Base-by-base conservation (phyloP, 139 green algal genomes). In the Marvania coccoides region DNA sequence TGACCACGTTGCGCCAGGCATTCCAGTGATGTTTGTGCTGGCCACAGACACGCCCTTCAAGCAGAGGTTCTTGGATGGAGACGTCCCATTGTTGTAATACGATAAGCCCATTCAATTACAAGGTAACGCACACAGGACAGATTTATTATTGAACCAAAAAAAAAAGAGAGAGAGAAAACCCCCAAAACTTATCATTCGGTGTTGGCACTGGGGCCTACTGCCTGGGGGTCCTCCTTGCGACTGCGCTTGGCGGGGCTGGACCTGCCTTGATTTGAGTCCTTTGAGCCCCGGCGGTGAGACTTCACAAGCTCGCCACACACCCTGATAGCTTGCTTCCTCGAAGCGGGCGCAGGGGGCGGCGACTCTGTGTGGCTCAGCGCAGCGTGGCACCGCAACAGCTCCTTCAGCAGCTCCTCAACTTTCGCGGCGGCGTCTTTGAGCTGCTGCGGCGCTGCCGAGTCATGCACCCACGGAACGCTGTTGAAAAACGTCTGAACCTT, bases 1-100 rank as follows among this genome's bases (percentile, higher is more conserved):
- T 12, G 86, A 86, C 31, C 78, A 86, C 59, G 75, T 94, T 7
- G 66, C 92, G 8, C 78, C 89, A 23, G 89, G 89, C 13, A 58
- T 92, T 9, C 88, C 89, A 23, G 76, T 91, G 31, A 91, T 95
- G 40, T 95, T 87, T 54, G 77, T 92, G 57, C 68, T 95, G n/a
- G 75, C 88, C 4, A 71, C 60, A 46, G 82, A 73, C 3, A 88
- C 80, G 1, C 47, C 81, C 0, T 92, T 87, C 54, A 45, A 67
- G 31, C 38, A 87, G 15, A 55, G 69, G 6, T 94, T 93, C 60
- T 47, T 95, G n/a, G 54, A 61, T 30, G 70, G 70, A 8, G 70
- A 86, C 40, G 36, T 83, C 12, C 73, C 73, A 26, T 37, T 79
- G 51, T 36, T 78, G 10, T 78, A 47, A 63, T 64, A n/a, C n/a